phyloP scores from a whole-genome alignment of 257 asterid species.

The Nicotiana obtusifolia region DNA sequence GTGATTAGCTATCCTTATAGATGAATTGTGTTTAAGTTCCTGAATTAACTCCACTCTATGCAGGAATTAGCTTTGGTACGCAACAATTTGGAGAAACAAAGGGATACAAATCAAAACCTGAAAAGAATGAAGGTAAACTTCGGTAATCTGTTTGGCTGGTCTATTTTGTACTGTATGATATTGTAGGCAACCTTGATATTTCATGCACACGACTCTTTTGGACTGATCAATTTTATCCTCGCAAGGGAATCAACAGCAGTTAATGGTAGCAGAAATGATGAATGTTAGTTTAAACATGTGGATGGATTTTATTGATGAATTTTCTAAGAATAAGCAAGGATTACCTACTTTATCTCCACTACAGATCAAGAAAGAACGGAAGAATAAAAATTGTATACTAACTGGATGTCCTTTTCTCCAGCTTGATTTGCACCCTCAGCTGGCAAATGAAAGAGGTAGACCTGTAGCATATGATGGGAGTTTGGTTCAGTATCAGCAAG shows the following conservation, averaged over 20 bases:
- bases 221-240: neutral
- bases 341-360: neutral
- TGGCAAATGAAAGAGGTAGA: neutral
- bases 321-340: neutral
- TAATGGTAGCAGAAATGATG: neutral
- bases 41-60: neutral
- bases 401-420: slow-evolving; percentile 9
- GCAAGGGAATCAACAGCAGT: neutral
- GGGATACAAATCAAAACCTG: slow-evolving; percentile 13
- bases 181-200: neutral
- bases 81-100: slow-evolving; percentile 10
- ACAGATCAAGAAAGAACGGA: neutral
- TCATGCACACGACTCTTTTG: neutral
- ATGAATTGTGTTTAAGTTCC: neutral
- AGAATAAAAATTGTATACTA: neutral
- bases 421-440: slow-evolving; percentile 16
- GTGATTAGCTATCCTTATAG: neutral
- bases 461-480: neutral
- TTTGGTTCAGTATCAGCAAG: neutral
- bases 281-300: neutral
- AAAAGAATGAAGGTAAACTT: slow-evolving; percentile 16
- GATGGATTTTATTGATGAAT: slow-evolving; percentile 1
- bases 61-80: slow-evolving; percentile 14
- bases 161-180: neutral
- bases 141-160: neutral